A percentile compares a stretch with the other conserved stretches of the same genome.
These are phyloP conservation scores for Penicillium sp. DNA, from an alignment of 2,329 filamentous ascomycete species.

Conservation along the genomic window DNA sequence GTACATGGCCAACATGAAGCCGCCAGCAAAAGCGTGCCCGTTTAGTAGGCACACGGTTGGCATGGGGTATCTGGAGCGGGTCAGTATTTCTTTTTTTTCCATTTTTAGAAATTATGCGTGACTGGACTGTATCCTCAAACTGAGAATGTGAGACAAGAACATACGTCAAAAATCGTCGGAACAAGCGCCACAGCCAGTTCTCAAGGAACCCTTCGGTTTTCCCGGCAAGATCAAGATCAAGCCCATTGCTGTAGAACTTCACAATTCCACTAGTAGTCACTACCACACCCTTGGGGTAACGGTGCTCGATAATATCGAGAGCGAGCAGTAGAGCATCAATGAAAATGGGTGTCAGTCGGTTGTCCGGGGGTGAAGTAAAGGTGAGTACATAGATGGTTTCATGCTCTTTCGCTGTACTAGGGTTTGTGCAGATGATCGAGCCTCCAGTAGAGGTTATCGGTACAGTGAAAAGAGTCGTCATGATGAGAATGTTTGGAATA, in stretches of 20 bases:
- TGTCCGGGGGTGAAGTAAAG: constrained; percentile 70
- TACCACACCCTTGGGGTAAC: constrained; percentile 68
- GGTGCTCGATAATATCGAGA: constrained; percentile 72
- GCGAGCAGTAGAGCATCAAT: constrained; percentile 67
- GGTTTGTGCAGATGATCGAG: constrained; percentile 62
- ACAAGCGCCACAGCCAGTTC: constrained; percentile 62
- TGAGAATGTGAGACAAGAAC: not conserved
- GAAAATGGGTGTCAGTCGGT: constrained; percentile 69
- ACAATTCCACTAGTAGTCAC: constrained; percentile 71
- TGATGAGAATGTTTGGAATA: constrained; percentile 13
- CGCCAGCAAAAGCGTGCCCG: constrained; percentile 78
- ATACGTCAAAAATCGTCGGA: constrained; percentile 62
- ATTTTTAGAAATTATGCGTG: not conserved
- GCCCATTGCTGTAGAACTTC: constrained; percentile 82
- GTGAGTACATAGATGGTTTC: constrained; percentile 68
- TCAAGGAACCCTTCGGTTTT: constrained; percentile 62
- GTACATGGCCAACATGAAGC: constrained; percentile 77
- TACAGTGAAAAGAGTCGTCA: constrained; percentile 58
- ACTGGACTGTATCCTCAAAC: not conserved
- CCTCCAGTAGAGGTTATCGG: constrained; percentile 58
- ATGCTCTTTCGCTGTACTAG: constrained; percentile 45
- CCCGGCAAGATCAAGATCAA: constrained; percentile 71
- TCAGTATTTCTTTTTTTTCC: not conserved
- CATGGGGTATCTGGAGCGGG: constrained; percentile 64
- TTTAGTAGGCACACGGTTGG: constrained; percentile 77